Conservation (phyloP, 768 basidiomycete species). For the Hebeloma cylindrosporum region DNA sequence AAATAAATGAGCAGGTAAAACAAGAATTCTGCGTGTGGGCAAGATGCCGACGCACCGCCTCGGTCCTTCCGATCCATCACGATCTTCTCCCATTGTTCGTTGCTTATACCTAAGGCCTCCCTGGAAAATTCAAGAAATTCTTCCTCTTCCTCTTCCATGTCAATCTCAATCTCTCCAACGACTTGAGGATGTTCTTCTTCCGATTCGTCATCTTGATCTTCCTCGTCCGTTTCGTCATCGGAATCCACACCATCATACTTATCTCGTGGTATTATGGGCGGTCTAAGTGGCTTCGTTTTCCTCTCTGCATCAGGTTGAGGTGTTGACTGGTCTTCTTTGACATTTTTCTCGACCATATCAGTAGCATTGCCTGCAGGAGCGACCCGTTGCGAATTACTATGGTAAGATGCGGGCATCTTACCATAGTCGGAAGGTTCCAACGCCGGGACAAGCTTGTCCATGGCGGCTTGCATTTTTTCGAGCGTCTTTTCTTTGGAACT, state of each 20-base stretch:
- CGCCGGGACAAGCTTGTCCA: conserved; percentile 80
- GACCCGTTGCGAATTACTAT: conserved; percentile 68
- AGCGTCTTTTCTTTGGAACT: conserved; percentile 25
- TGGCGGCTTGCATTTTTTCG: conserved; percentile 55
- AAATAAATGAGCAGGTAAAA: conserved; percentile 9
- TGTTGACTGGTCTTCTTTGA: conserved; percentile 4
- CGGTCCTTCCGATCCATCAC: conserved; percentile 71
- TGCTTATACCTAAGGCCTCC: conserved; percentile 84
- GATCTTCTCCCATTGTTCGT: conserved; percentile 90
- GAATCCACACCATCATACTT: conserved; percentile 92
- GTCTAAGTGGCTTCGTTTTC: conserved; percentile 54
- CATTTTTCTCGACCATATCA: conserved; percentile 37
- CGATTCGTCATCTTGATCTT: conserved; percentile 55
- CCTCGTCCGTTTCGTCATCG: conserved; percentile 81
- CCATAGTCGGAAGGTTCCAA: conserved; percentile 88
- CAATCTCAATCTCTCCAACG: conserved; percentile 80
- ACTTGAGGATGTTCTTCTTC: conserved; percentile 85
- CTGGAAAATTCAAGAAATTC: conserved; percentile 96
- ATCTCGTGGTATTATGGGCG: conserved; percentile 79
- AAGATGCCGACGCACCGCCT: conserved; percentile 63
- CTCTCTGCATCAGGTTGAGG: conserved; percentile 20
- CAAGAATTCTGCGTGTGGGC: not conserved
- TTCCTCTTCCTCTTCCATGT: conserved; percentile 92
- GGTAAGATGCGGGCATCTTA: conserved; percentile 72
- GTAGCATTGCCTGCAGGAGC: conserved; percentile 44